Base-by-base conservation (phyloP, 805 yeast species). In the Saccharomycopsis capsularis region DNA sequence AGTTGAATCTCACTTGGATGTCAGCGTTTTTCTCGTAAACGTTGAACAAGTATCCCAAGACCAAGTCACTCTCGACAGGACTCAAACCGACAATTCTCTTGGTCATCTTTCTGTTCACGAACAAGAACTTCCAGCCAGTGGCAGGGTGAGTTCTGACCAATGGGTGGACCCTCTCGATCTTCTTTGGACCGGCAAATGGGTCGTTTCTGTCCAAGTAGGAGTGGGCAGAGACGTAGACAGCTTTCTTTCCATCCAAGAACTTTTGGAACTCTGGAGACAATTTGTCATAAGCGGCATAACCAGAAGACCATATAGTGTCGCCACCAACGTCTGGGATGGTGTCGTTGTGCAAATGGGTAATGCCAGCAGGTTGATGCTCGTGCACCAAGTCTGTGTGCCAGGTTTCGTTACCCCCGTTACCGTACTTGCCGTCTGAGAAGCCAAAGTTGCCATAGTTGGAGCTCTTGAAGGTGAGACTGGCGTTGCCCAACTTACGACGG, bases 81-180 rank as follows among this genome's bases (percentile, higher is more conserved):
- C 73, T 70, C 44, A 78, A 65, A 0, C 81, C 83, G 5, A 71
- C 69, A 49, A 78, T 78, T 52, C 76, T 67, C 41, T 59, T 65
- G 15, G 80, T 76, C 71, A 70, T 69, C 19, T 67, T 63, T 42
- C 78, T 68, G 62, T 78, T 77, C 38, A 78, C 76, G 52, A 66
- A 79, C 53, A 79, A 63, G 1, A 79, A 66, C 61, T 79, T 80
- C 76, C 78, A 70, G 36, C 82, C 82, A 24, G 84, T 79, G 13
- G 74, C 81, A 6, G 85, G 85, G 56, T 81, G 81, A 37, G 82
- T 76, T 65, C 84, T 73, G 32, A 80, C 71, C 19, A 80, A 53
- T 3, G 83, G 84, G 62, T 80, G 85, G 49, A 70, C 75, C 60
- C 80, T 70, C 55, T 71, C 79, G 48, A 78, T 66, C 46, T 69